These are phyloP conservation scores for Coffea eugenioides DNA, from an alignment of 257 asterid genomes.

Conservation along the genomic window DNA sequence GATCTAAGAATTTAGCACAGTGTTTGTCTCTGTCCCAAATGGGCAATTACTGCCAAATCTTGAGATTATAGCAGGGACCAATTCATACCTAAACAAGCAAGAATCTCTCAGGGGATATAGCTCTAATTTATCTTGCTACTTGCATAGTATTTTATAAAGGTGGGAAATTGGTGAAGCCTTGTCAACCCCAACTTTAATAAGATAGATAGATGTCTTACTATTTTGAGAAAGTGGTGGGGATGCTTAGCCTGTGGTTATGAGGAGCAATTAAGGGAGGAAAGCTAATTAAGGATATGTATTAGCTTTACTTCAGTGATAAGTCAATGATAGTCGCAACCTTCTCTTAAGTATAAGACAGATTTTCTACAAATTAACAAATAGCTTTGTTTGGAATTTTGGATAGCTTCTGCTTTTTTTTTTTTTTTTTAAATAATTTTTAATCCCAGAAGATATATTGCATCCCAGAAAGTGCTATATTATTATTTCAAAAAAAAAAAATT, in stretches of 20 bases:
- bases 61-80: conserved; percentile 6
- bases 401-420: too few species aligned
- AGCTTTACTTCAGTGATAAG: background rate
- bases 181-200: background rate
- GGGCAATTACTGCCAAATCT: conserved; percentile 11
- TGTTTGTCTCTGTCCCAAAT: conserved; percentile 17
- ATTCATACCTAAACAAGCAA: conserved; percentile 16
- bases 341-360: background rate
- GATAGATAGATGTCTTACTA: conserved; percentile 12
- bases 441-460: too few species aligned
- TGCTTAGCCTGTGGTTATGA: conserved; percentile 3
- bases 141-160: background rate
- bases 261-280: background rate
- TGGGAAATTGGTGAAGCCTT: background rate
- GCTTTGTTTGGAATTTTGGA: too few species aligned
- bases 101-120: background rate
- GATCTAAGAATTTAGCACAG: background rate
- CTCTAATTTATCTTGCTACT: background rate
- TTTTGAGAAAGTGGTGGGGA: conserved; percentile 6
- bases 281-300: background rate
- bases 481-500: too few species aligned
- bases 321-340: background rate
- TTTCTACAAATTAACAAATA: background rate
- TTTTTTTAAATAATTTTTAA: too few species aligned
- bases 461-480: too few species aligned